phyloP scores from a whole-genome alignment of 2,329 filamentous ascomycete species.

The Ambrosiella xylebori region DNA sequence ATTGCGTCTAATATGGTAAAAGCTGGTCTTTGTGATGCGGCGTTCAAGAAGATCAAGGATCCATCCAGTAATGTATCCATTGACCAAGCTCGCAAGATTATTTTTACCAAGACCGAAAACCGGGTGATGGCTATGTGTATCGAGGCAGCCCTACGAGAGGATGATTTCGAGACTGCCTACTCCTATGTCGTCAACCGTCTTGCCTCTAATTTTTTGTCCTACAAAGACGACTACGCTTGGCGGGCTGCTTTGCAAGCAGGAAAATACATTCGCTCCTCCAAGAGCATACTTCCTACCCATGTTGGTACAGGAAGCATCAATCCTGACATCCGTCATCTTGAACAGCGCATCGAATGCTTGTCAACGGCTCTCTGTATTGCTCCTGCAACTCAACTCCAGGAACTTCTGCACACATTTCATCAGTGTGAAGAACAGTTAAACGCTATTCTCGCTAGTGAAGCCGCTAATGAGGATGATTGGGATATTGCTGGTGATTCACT shows the following conservation, averaged over 20 bases:
- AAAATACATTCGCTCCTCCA: constrained; percentile 44
- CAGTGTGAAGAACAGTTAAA: constrained; percentile 65
- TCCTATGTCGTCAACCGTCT: constrained; percentile 64
- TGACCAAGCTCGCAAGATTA: constrained; percentile 16
- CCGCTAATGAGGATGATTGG: constrained; percentile 51
- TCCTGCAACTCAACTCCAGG: constrained; percentile 50
- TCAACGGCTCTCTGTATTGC: constrained; percentile 59
- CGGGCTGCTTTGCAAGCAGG: constrained; percentile 63
- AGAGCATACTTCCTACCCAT: constrained; percentile 39
- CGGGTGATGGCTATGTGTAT: constrained; percentile 68
- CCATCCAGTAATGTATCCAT: constrained; percentile 13
- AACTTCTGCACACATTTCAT: constrained; percentile 58
- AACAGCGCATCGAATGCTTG: constrained; percentile 67
- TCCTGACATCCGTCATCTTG: constrained; percentile 50
- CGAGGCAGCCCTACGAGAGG: constrained; percentile 55
- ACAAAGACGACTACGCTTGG: constrained; percentile 54
- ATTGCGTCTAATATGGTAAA: constrained; percentile 51
- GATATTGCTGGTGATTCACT: constrained; percentile 42
- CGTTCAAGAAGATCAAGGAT: neutral
- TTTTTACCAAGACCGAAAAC: constrained; percentile 33
- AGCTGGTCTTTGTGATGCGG: constrained; percentile 24
- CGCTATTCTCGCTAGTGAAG: constrained; percentile 46
- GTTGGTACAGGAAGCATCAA: constrained; percentile 42
- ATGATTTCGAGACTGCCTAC: constrained; percentile 75
- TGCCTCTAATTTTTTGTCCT: constrained; percentile 18